Base-by-base conservation (phyloP, 352 stramenopile genomes). In the Phytophthora europaea region DNA sequence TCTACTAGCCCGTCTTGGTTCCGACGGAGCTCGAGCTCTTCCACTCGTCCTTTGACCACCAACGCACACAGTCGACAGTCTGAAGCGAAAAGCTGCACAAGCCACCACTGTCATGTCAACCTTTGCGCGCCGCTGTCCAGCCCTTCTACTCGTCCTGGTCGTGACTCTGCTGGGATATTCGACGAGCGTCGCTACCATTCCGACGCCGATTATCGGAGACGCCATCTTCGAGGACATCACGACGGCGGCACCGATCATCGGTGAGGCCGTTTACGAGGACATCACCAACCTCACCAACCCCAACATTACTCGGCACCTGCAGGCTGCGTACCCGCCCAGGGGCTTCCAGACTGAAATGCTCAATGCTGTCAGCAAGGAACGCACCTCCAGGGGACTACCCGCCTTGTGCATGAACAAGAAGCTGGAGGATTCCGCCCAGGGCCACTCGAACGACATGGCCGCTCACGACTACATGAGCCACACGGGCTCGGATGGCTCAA, bases 401-500 rank as follows among this genome's bases (percentile, higher is more conserved):
- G 38, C 60, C 6, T 48, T 90, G 26, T 90, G 84, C 64, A 73
- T 69, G 53, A 92, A 88, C 62, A 59, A 15, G 26, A 85, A 84
- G 57, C 45, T 81, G 43, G 50, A 78, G 23, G 57, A 65, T 7
- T 68, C 76, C 0, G 75, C 75, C 4, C 66, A 76, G 62, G 23
- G 51, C 7, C 74, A 75, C 57, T 83, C 78, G 26, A 70, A 72
- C n/a, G 83, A 91, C 65, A 83, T 85, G 75, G 83, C 83, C 5
- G 55, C 8, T 0, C 64, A 87, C 15, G 61, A 88, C 56, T 88
- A 78, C 65, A 89, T 90, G 80, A 78, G 67, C 54, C 84, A 92
- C 78, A 87, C 58, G 1, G 83, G 82, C 15, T 79, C 73, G 6
- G 70, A 79, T 34, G 79, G 81, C 3, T 88, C 79, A 34, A 81